Percentiles rank a stretch among this genome's conserved stretches.
phyloP scores from a whole-genome alignment of 257 asterid genomes.

The Plantago ovata region DNA sequence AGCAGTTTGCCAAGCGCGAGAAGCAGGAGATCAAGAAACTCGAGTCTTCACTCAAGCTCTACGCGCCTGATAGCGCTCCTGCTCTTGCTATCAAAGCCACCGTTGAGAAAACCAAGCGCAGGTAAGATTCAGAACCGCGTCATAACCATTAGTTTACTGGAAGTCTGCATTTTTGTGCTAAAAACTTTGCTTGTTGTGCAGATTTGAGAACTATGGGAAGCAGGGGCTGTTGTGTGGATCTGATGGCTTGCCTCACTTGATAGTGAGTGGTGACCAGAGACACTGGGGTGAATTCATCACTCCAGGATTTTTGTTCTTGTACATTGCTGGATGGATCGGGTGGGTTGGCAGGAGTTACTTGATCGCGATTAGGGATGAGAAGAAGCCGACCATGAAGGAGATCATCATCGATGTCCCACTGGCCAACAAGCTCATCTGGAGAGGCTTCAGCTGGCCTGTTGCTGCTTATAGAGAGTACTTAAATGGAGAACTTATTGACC shows the following conservation, averaged over 20 bases:
- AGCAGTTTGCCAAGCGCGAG: constrained; percentile 93
- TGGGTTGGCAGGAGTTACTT: constrained; percentile 97
- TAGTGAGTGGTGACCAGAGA: constrained; percentile 94
- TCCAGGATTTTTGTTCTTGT: constrained; percentile 81
- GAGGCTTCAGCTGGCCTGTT: constrained; percentile 95
- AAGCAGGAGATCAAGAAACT: constrained; percentile 87
- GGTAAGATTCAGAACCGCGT: too few relatives aligned
- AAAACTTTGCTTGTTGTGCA: too few relatives aligned
- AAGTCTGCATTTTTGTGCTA: too few relatives aligned
- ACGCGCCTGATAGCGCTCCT: constrained; percentile 92
- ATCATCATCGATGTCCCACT: constrained; percentile 92
- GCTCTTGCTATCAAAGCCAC: constrained; percentile 96
- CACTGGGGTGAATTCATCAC: constrained; percentile 99
- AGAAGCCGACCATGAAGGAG: constrained; percentile 90
- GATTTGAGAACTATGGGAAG: constrained; percentile 83
- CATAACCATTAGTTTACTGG: constrained; percentile 42
- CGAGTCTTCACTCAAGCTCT: constrained; percentile 61
- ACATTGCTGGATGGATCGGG: constrained; percentile 98
- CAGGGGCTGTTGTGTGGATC: constrained; percentile 90
- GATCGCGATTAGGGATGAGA: constrained; percentile 82
- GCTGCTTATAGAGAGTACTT: constrained; percentile 91
- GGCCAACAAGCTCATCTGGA: constrained; percentile 71
- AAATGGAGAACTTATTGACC: constrained; percentile 83
- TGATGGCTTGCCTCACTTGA: constrained; percentile 91
- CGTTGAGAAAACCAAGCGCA: constrained; percentile 80